Evolutionary conservation across 257 asterid species (phyloP).

Genomic region (Gentiana dahurica): DNA sequence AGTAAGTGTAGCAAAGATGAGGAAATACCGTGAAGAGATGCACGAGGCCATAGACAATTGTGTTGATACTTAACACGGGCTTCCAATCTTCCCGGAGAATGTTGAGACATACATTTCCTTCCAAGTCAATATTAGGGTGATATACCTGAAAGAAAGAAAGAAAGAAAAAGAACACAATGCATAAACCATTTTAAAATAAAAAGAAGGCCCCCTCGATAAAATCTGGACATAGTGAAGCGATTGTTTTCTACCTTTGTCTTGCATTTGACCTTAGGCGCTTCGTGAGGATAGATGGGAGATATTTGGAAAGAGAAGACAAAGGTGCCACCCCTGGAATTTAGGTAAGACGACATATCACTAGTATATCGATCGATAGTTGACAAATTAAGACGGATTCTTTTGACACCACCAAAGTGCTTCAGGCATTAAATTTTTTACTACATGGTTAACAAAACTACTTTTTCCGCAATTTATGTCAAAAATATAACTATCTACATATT

Average conservation of each 20-base stretch:
- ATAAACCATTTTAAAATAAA: neutral
- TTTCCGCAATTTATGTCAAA: too few species aligned
- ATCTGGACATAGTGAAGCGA: too few species aligned
- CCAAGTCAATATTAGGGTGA: conserved; percentile 95
- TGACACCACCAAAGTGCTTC: too few species aligned
- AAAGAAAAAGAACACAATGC: neutral
- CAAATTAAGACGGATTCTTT: too few species aligned
- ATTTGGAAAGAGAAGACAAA: conserved; percentile 85
- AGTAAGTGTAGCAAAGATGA: neutral
- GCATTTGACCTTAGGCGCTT: conserved; percentile 98
- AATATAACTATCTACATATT: too few species aligned
- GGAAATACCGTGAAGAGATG: conserved; percentile 84
- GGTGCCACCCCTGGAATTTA: conserved; percentile 52
- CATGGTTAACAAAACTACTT: too few species aligned
- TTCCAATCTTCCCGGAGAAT: conserved; percentile 99
- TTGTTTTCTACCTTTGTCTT: conserved; percentile 67
- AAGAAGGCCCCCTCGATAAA: too few species aligned
- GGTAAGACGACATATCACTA: too few species aligned
- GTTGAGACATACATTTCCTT: conserved; percentile 96
- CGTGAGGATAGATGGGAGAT: conserved; percentile 94
- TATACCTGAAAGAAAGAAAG: conserved; percentile 45
- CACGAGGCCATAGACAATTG: conserved; percentile 75
- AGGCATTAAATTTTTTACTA: too few species aligned
- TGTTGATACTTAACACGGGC: conserved; percentile 90
- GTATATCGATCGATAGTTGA: too few species aligned